Evolutionary conservation across 495 filamentous ascomycete genomes (phyloP).

Genomic region (Aspergillus saccharolyticus): DNA sequence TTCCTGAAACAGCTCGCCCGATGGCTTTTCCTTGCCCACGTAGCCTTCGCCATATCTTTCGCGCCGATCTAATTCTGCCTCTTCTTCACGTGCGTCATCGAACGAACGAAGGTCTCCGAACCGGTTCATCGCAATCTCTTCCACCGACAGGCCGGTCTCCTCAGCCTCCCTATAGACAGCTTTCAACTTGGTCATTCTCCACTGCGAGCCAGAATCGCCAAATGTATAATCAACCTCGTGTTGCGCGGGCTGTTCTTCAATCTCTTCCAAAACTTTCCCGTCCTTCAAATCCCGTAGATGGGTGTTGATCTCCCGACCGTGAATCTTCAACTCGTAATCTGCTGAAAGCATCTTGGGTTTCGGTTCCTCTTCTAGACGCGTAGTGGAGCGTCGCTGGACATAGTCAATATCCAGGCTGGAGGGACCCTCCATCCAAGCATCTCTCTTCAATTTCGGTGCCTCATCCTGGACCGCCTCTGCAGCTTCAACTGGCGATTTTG

Average conservation of each 20-base stretch:
- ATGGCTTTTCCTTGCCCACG: constrained; percentile 81
- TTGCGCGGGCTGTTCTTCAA: constrained; percentile 47
- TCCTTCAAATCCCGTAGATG: constrained; percentile 61
- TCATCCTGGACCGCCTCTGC: constrained; percentile 34
- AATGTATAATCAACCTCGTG: constrained; percentile 78
- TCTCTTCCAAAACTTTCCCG: constrained; percentile 48
- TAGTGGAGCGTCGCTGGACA: constrained; percentile 59
- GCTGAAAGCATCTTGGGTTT: constrained; percentile 52
- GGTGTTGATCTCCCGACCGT: constrained; percentile 74
- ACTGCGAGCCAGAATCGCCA: constrained; percentile 82
- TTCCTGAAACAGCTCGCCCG: constrained; percentile 79
- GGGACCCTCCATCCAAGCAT: constrained; percentile 93
- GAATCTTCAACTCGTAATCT: constrained; percentile 70
- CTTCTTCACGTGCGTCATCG: constrained; percentile 91
- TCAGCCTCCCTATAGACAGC: constrained; percentile 77
- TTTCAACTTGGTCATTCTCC: constrained; percentile 93
- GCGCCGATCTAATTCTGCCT: constrained; percentile 83
- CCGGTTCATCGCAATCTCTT: constrained; percentile 75
- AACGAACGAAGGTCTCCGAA: constrained; percentile 81
- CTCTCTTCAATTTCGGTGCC: constrained; percentile 50
- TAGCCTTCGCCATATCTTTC: constrained; percentile 82
- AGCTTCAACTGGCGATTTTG: constrained; percentile 16
- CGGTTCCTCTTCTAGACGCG: constrained; percentile 29
- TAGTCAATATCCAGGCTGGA: constrained; percentile 80
- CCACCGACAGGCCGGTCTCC: constrained; percentile 62